Evolutionary conservation across 768 basidiomycete genomes (phyloP), one percentile per base, ranked within the genome.

Genomic region (Rubroboletus pulcherrimus): DNA sequence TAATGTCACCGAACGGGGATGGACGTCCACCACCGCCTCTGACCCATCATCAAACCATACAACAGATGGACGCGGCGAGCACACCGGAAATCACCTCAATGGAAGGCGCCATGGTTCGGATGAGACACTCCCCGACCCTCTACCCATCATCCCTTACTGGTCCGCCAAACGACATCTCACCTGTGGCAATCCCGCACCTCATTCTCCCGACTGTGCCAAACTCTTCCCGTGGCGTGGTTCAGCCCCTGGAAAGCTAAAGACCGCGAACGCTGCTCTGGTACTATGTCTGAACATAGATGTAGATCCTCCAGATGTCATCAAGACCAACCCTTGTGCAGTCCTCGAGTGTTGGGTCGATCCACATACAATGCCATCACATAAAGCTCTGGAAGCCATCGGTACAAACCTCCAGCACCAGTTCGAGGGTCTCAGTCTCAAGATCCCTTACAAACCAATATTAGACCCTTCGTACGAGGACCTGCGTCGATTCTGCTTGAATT

Each of bases 321-420:
- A 98, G 77, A 98, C 96, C 7, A 89, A 89, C 59, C 97, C 97
- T 1, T 98, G 94, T 63, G 94, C 97, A 0, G 86, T 89, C 41
- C 77, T 97, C 46, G 96, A 98, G 71, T 94, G 93, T 60, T 99
- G 97, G 97, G 89, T 98, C 34, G 95, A 98, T 73, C 96, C 96
- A 5, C 90, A 88, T 60, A 90, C 87, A 17, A 82, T 97, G 78
- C 91, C 93, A 9, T 88, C 92, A 1, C 84, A 89, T 53, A 98
- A 97, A 70, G 97, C 97, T 39, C 82, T 97, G 19, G 92, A 96
- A 66, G 88, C 91, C 38, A 96, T 97, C 63, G 93, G 93, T 6
- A 84, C 87, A 29, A 97, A 98, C 72, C 76, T 98, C 4, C 89
- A 93, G 64, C 89, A 91, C 64, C 97, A 99, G 69, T 98, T 96